Evolutionary conservation across 1,284 basidiomycete genomes (phyloP), one percentile per base, ranked within the genome.

Genomic region (Trichosporon asahii): DNA sequence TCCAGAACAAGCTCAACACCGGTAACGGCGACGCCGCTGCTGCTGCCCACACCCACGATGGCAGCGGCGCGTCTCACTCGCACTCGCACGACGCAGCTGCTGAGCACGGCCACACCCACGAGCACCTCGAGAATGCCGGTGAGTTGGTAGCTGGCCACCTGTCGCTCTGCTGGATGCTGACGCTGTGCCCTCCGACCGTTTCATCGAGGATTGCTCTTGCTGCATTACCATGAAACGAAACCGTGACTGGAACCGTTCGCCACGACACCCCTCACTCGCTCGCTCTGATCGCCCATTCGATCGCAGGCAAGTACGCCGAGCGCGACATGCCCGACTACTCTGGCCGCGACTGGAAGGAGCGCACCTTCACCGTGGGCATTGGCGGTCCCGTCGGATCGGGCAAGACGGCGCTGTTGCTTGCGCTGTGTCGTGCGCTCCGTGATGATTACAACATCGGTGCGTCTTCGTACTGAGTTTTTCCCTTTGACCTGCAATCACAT

Each of bases 381-480:
- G 96, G 96, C 78, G 96, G 95, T 1, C 94, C 96, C 0, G 96
- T 99, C 23, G 97, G 97, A 12, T 97, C 95, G 0, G 97, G 97
- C 14, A 98, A 99, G 86, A 99, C 96, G 0, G 96, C 96, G 0
- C 85, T 99, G 70, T 91, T 95, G 0, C 88, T 99, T 55, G 93
- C 93, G 0, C 87, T 99, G n/a, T 99, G 97, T 84, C 88, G 90
- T 77, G 88, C 87, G 66, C 86, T 99, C 66, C 88, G 96, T 68
- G 88, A 89, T 55, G 87, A 90, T 73, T 92, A 92, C 83, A 98
- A 99, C 83, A 92, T 99, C 65, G 95, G 94, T 91, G 77, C 76
- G 86, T 76, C 35, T 33, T 9, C 35, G 11, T 37, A 12, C 35
- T 14, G 11, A 9, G 3, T 37, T 37, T 14, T 37, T 14, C 35